Base-by-base conservation (phyloP, 1,139 yeast genomes). In the Saccharomyces hybrid region DNA sequence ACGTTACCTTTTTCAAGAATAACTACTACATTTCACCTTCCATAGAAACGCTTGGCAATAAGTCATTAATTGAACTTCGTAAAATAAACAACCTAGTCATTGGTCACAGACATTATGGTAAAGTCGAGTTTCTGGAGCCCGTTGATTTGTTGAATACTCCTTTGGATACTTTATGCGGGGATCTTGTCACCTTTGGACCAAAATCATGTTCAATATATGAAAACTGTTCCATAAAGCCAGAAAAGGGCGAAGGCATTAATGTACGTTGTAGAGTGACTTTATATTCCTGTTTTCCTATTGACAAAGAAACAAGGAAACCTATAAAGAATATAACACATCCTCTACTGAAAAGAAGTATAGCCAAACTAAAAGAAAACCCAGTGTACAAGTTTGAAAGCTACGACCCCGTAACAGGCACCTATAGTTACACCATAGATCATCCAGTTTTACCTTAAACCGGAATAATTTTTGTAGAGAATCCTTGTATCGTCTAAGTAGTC, bases 21-120 rank as follows among this genome's bases (percentile, higher is more conserved):
- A 96, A 93, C 1, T 93, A 91, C 71, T 93, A 95, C 90, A 85
- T 84, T 52, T 80, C 87, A 3, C 98, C 98, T 27, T 74, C 89
- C 5, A 65, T 84, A 49, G 77, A 82, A 5, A 83, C 82, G 54
- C 74, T 93, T 55, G 77, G 80, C 56, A 72, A 76, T 48, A 76
- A 80, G 76, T 70, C 90, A 0, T 73, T 87, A 49, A 73, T 81
- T 11, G 85, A 87, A 57, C 77, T 89, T 51, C 81, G 85, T 55
- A 65, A 78, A 9, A 84, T 91, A 16, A 63, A 76, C 29, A 73
- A 82, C 55, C 85, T 90, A 68, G 79, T 78, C 27, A 82, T 93
- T 54, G 98, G 98, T 2, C 84, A 95, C 58, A 79, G 79, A 59
- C 88, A 88, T 50, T 81, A 76, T 65, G 99, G 98, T 49, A 74